phyloP scores from a whole-genome alignment of 2,329 filamentous ascomycete species.

The Chaetomium olivaceum region DNA sequence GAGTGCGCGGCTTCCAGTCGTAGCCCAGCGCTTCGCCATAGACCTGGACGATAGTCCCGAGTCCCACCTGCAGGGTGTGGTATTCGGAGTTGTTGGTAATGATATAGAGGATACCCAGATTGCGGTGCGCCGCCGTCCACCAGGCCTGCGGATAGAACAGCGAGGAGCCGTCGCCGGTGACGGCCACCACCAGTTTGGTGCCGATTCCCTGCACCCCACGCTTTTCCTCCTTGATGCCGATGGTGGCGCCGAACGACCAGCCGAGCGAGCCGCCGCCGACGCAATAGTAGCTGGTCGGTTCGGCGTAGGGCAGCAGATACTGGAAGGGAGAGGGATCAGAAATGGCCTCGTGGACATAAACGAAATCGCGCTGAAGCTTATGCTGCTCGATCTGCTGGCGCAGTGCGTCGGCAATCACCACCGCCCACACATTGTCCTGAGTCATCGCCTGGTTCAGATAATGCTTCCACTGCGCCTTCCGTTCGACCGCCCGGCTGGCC shows the following conservation, averaged over 20 bases:
- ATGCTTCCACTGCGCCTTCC: too few relatives aligned
- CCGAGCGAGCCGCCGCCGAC: neutral
- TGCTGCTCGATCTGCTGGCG: neutral
- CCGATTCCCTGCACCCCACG: neutral
- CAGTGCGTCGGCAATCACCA: too few relatives aligned
- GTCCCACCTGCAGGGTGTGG: neutral
- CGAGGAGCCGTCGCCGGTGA: slow-evolving; percentile 1
- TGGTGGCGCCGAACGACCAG: neutral
- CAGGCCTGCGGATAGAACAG: slow-evolving; percentile 2
- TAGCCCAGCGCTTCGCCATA: neutral
- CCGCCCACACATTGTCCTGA: too few relatives aligned
- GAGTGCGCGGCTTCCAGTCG: neutral
- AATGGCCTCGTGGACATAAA: slow-evolving; percentile 2
- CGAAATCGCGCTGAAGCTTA: neutral
- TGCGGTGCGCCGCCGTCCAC: neutral
- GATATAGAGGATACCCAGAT: neutral
- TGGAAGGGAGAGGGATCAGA: neutral
- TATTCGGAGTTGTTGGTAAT: slow-evolving; percentile 3
- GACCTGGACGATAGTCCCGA: neutral
- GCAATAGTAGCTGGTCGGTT: neutral
- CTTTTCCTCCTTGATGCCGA: neutral
- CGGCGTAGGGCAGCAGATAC: neutral
- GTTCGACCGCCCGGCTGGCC: too few relatives aligned
- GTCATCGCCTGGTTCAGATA: too few relatives aligned
- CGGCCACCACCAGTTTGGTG: slow-evolving; percentile 1